Conservation (phyloP, 371 early-diverging fungal genomes). For the Actinomortierella ambigua region DNA sequence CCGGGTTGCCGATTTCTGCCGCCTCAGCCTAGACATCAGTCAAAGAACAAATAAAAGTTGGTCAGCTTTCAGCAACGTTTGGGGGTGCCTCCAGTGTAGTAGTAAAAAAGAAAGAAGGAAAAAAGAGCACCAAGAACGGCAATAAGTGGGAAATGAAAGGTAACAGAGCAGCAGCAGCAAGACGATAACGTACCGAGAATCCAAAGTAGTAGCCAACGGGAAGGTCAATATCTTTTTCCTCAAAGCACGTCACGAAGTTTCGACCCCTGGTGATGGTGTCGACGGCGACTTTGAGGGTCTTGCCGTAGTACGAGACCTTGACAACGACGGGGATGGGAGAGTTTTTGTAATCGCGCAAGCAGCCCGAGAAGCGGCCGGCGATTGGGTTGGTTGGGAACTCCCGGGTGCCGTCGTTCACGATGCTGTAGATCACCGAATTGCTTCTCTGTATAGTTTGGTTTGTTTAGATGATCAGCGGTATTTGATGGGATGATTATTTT, state of each 20-base stretch:
- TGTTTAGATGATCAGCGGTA: not conserved
- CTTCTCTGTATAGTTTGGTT: conserved; percentile 13
- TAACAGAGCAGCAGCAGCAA: no score
- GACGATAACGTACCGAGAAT: conserved; percentile 60
- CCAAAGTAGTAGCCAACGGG: conserved; percentile 87
- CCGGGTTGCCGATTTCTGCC: conserved; percentile 43
- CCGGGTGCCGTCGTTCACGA: conserved; percentile 72
- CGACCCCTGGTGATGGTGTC: conserved; percentile 66
- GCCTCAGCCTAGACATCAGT: conserved; percentile 12
- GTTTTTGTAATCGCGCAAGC: conserved; percentile 79
- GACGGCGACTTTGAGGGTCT: conserved; percentile 65
- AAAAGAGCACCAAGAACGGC: no score
- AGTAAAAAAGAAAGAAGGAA: not conserved
- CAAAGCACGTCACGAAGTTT: conserved; percentile 68
- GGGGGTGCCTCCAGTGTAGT: not conserved
- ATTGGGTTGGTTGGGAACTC: conserved; percentile 49
- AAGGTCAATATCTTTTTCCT: conserved; percentile 58
- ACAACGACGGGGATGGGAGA: conserved; percentile 61
- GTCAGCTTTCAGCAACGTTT: not conserved
- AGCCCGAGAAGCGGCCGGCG: conserved; percentile 60
- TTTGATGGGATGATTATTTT: not conserved
- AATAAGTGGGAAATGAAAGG: no score
- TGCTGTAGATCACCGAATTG: conserved; percentile 56
- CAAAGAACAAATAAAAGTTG: not conserved
- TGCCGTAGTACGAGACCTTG: conserved; percentile 66